Conservation (phyloP, 345 rosid species). For the Melaleuca alternifolia region DNA sequence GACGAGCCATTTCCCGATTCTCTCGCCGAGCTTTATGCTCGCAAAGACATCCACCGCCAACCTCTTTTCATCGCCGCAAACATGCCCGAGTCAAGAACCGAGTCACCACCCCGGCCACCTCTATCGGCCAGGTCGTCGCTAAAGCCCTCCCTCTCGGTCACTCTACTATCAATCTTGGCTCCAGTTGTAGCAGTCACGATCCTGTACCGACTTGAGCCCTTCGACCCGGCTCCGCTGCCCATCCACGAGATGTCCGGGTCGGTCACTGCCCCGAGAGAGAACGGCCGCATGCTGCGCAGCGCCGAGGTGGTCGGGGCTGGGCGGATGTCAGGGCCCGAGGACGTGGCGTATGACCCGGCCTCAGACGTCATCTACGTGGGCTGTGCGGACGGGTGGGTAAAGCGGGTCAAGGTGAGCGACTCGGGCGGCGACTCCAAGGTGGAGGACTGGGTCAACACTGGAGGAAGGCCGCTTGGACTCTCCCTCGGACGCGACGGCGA, state of each 20-base stretch:
- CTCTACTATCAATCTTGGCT: neutral
- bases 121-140: neutral
- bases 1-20: neutral
- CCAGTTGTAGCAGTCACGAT: neutral
- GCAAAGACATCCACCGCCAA: neutral
- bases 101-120: neutral
- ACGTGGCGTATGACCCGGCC: constrained; percentile 31
- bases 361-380: constrained; percentile 39
- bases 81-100: neutral
- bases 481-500: constrained; percentile 32
- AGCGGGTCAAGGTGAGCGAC: constrained; percentile 26
- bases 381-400: constrained; percentile 71
- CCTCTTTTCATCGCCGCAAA: neutral
- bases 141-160: neutral
- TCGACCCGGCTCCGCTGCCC: neutral
- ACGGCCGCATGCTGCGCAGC: neutral
- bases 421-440: neutral
- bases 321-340: constrained; percentile 33
- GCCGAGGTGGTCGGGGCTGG: neutral
- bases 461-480: constrained; percentile 81
- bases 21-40: neutral
- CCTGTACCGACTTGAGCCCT: neutral
- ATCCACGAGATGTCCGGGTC: neutral
- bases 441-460: constrained; percentile 54
- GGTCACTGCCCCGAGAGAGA: neutral